A percentile compares a stretch with the other conserved stretches of the same genome.
These are phyloP conservation scores for Mortierella sp. DNA, from an alignment of 371 early-diverging fungal species.

Conservation along the genomic window DNA sequence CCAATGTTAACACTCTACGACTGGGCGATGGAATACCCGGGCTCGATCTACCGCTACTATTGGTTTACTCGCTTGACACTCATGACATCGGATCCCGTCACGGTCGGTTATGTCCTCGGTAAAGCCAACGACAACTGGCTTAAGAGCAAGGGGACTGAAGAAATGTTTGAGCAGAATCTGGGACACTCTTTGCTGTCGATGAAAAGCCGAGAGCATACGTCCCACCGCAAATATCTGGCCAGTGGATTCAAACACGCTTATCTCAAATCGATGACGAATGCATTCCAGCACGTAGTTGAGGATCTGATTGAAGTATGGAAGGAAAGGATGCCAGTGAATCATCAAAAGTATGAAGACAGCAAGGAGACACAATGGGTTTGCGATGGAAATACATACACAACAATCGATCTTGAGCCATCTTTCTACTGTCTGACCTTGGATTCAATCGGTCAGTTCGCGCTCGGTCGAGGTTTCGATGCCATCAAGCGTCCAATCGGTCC, in stretches of 20 bases:
- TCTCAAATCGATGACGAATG: conserved; percentile 47
- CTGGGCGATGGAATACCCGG: conserved; percentile 55
- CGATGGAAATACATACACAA: conserved; percentile 29
- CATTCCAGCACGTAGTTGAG: conserved; percentile 36
- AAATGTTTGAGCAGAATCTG: conserved; percentile 38
- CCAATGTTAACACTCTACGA: conserved; percentile 51
- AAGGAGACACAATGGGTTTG: conserved; percentile 18
- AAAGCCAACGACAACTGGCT: conserved; percentile 55
- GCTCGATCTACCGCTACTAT: conserved; percentile 49
- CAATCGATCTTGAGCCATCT: conserved; percentile 42
- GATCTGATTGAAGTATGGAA: conserved; percentile 39
- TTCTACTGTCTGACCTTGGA: conserved; percentile 49
- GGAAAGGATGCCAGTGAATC: neutral
- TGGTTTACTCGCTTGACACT: conserved; percentile 52
- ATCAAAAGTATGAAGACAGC: neutral
- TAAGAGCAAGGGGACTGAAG: conserved; percentile 48
- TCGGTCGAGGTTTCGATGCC: conserved; percentile 50
- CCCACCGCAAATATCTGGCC: conserved; percentile 39
- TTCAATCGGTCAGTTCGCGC: conserved; percentile 51
- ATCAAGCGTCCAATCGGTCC: conserved; percentile 41
- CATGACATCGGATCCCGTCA: conserved; percentile 51
- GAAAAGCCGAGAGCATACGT: conserved; percentile 25
- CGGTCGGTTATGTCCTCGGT: conserved; percentile 51
- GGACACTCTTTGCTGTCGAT: conserved; percentile 48
- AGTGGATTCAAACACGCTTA: conserved; percentile 48